Conservation (phyloP, 169 alveolate genomes). For the Plasmodium reichenowi region DNA sequence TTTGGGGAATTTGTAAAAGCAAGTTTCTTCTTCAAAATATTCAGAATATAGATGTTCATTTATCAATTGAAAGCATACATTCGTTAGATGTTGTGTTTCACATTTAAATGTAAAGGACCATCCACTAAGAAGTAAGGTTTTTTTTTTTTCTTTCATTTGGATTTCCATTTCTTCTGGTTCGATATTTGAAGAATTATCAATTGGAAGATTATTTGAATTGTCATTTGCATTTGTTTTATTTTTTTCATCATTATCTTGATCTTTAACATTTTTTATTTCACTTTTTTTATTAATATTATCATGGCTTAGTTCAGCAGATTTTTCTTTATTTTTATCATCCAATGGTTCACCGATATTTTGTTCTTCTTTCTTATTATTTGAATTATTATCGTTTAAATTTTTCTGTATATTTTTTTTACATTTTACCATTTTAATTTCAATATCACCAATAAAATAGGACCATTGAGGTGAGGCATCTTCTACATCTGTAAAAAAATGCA, state of each 20-base stretch:
- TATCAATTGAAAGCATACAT: slow-evolving; percentile 55
- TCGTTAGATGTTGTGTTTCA: slow-evolving; percentile 21
- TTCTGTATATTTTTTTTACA: background rate
- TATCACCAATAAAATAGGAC: slow-evolving; percentile 66
- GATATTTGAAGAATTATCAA: background rate
- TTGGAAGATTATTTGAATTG: background rate
- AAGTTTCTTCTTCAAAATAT: slow-evolving; percentile 52
- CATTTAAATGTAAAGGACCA: slow-evolving; percentile 76
- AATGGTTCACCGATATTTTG: background rate
- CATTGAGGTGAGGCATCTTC: slow-evolving; percentile 73
- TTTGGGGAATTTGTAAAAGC: slow-evolving; percentile 44
- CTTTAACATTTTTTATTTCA: background rate
- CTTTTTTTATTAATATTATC: slow-evolving; percentile 2
- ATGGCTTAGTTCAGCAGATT: background rate
- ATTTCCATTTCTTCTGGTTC: slow-evolving; percentile 44
- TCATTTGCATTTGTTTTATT: background rate
- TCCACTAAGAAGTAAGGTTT: slow-evolving; percentile 50
- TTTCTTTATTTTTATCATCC: slow-evolving; percentile 4
- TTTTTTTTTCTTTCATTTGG: slow-evolving; percentile 73
- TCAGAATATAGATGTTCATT: slow-evolving; percentile 49
- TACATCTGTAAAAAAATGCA: slow-evolving; percentile 41
- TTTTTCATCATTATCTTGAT: slow-evolving; percentile 6
- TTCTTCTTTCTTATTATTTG: background rate
- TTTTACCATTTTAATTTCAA: slow-evolving; percentile 46
- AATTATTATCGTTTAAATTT: background rate